These are phyloP conservation scores for Globisporangium parvum DNA, from an alignment of 352 stramenopile genomes.

Conservation along the genomic window DNA sequence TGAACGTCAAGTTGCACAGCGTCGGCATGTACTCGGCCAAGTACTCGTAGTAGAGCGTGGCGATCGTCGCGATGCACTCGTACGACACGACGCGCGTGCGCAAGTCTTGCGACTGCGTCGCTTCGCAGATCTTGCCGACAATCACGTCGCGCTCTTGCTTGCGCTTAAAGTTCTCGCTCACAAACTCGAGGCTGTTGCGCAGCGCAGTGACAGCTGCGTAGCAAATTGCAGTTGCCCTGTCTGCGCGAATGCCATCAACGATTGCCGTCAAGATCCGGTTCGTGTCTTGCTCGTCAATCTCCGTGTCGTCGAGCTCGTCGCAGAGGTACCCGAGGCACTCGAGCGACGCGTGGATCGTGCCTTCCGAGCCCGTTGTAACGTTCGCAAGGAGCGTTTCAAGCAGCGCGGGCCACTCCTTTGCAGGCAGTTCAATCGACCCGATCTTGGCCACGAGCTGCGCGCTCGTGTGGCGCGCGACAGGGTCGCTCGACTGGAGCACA, in stretches of 20 bases:
- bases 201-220: constrained; percentile 90
- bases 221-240: constrained; percentile 85
- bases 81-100: constrained; percentile 90
- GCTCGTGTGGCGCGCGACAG: constrained; percentile 74
- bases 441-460: constrained; percentile 93
- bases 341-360: constrained; percentile 88
- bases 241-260: constrained; percentile 91
- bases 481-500: constrained; percentile 57
- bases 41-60: constrained; percentile 96
- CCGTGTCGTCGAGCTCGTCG: constrained; percentile 70
- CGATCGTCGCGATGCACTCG: constrained; percentile 94
- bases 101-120: constrained; percentile 88
- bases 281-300: constrained; percentile 79
- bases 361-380: constrained; percentile 79
- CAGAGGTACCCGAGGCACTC: constrained; percentile 83
- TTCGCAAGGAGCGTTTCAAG: constrained; percentile 91
- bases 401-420: constrained; percentile 92
- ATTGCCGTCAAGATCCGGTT: constrained; percentile 97
- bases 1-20: constrained; percentile 94
- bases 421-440: constrained; percentile 91
- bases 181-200: constrained; percentile 94
- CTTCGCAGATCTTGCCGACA: constrained; percentile 94
- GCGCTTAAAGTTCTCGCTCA: constrained; percentile 94
- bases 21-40: constrained; percentile 94
- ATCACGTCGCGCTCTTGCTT: constrained; percentile 94